Base-by-base conservation (phyloP, 169 alveolate genomes). In the Plasmodium knowlesi region DNA sequence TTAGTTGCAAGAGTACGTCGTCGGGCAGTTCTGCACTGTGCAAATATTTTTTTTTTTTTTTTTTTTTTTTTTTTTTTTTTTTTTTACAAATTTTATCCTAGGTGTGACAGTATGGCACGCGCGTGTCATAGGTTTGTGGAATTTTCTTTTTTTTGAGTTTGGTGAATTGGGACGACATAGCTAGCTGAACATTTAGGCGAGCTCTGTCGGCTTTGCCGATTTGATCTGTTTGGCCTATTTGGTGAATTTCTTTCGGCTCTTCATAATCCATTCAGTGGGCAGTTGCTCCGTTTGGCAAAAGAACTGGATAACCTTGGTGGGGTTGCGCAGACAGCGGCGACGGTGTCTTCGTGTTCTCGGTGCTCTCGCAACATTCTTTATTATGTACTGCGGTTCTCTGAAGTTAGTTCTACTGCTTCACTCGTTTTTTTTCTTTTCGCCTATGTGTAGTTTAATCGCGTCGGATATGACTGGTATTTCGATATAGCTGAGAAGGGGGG, bases 391-490 rank as follows among this genome's bases (percentile, higher is more conserved):
- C 41, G 41, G 5, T 50, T 16, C 22, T 6, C 9, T 14, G 9
- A 50, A 8, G n/a, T 50, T 22, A 3, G 22, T 8, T 22, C 39
- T 25, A 5, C 22, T 67, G 76, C 81, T 78, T 34, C 43, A 32
- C 2, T 57, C 72, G 39, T 70, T 25, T 25, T 50, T 54, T 76
- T 88, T 88, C 19, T 88, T 88, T 78, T 88, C 94, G 25, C 94
- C 94, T 19, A 88, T 88, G 82, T 88, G 94, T 46, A 88, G 70
- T 46, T 88, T 88, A 67, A 88, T 88, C 12, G 94, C 94, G 61
- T 88, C 94, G 4, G 94, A 88, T 57, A 88, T 72, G 53, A 88
- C 94, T 6, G 94, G 94, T 34, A 88, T 88, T 88, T 88, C 94
- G 19, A 88, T 88, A 57, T 88, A 88, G 34, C 94, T 88, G 82